phyloP scores from a whole-genome alignment of 768 basidiomycete genomes.

The Gymnopilus junonius region DNA sequence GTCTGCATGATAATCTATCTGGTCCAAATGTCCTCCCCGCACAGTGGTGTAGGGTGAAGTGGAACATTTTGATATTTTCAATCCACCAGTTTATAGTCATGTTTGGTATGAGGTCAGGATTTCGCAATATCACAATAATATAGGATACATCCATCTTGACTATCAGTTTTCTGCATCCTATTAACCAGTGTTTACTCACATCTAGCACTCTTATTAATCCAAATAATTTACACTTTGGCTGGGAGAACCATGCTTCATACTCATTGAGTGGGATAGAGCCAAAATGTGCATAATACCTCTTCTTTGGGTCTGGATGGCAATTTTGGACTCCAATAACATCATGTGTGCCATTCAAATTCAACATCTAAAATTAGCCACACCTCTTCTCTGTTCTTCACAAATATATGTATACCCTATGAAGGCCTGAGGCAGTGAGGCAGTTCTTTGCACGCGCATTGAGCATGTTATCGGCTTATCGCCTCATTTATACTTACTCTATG shows the following conservation, averaged over 20 bases:
- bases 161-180: conserved; percentile 31
- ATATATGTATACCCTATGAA: too few relatives aligned
- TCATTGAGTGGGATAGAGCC: conserved; percentile 43
- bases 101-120: conserved; percentile 38
- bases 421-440: too few relatives aligned
- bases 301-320: conserved; percentile 14
- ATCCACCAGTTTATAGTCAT: conserved; percentile 42
- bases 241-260: conserved; percentile 36
- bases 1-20: conserved; percentile 34
- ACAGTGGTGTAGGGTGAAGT: conserved; percentile 35
- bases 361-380: too few relatives aligned
- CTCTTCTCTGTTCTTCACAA: too few relatives aligned
- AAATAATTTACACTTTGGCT: conserved; percentile 45
- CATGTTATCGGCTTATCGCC: too few relatives aligned
- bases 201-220: conserved; percentile 33
- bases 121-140: conserved; percentile 35
- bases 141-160: conserved; percentile 39
- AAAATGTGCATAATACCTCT: conserved; percentile 33
- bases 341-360: background rate
- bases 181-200: conserved; percentile 19
- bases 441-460: too few relatives aligned
- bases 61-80: conserved; percentile 33
- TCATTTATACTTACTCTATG: too few relatives aligned
- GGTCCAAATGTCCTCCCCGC: conserved; percentile 30
- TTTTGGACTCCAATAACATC: background rate